Percentiles rank a stretch among this genome's conserved stretches.
Conservation (phyloP, 2,329 filamentous ascomycete genomes). For the Monilinia polystroma region DNA sequence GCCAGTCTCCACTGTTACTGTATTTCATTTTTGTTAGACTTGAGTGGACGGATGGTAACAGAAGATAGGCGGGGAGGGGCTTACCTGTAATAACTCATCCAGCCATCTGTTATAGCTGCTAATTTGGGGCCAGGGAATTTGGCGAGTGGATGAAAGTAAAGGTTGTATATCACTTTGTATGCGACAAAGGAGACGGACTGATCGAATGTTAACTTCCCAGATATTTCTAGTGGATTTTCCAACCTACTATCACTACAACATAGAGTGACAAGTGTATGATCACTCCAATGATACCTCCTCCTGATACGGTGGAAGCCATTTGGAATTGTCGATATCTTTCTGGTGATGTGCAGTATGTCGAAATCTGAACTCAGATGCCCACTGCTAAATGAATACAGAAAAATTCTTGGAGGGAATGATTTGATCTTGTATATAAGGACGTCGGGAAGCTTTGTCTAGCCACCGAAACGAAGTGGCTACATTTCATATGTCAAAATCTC, state of each 20-base stretch:
- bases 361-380: neutral
- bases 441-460: neutral
- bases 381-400: neutral
- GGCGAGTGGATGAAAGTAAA: slow-evolving; percentile 37
- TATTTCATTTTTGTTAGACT: slow-evolving; percentile 17
- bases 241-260: slow-evolving; percentile 13
- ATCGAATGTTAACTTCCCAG: neutral
- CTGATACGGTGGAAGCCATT: slow-evolving; percentile 3
- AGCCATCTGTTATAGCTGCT: slow-evolving; percentile 24
- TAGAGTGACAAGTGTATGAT: slow-evolving; percentile 1
- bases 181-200: neutral
- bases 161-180: slow-evolving; percentile 25
- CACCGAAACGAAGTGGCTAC: neutral
- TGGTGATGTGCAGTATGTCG: neutral
- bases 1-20: no score
- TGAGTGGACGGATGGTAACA: slow-evolving; percentile 17
- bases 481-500: neutral
- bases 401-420: neutral
- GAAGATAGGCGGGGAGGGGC: slow-evolving; percentile 3
- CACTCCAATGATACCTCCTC: neutral
- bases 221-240: no score
- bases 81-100: slow-evolving; percentile 6
- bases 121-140: slow-evolving; percentile 39
- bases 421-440: slow-evolving; percentile 2
- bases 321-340: neutral